Percentiles rank a stretch among this genome's conserved stretches.
Evolutionary conservation across 768 basidiomycete genomes (phyloP).

Genomic region (Tulasnella sp.): DNA sequence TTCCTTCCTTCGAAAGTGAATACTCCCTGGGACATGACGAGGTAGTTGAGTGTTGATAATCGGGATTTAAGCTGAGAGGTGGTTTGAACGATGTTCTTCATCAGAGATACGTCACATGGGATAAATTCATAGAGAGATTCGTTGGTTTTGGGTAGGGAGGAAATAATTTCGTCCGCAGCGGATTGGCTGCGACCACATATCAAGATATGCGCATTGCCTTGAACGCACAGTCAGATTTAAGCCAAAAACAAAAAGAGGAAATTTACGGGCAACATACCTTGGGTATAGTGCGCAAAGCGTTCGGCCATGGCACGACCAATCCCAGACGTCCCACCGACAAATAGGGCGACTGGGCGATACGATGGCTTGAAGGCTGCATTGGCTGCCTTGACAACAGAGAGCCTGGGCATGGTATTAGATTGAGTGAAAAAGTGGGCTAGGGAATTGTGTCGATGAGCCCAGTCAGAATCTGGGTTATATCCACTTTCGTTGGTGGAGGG

Average conservation of each 20-base stretch:
- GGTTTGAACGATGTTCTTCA: conserved; percentile 18
- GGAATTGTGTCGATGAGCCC: no score
- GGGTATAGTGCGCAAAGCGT: conserved; percentile 12
- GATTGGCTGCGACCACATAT: conserved; percentile 18
- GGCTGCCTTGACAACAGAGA: not conserved
- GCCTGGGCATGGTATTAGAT: conserved; percentile 10
- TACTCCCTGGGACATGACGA: not conserved
- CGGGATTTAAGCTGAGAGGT: not conserved
- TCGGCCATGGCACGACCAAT: conserved; percentile 12
- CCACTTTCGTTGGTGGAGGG: no score
- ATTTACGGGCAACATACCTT: no score
- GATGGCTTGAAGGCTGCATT: conserved; percentile 3
- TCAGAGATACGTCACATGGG: conserved; percentile 21
- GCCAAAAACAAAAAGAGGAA: no score
- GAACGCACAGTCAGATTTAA: no score
- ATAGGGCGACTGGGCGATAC: conserved; percentile 13
- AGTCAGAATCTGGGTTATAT: no score
- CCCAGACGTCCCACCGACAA: conserved; percentile 16
- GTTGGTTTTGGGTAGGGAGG: conserved; percentile 14
- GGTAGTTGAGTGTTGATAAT: not conserved
- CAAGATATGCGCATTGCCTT: conserved; percentile 17
- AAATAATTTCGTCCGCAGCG: conserved; percentile 18
- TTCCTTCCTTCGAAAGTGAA: conserved; percentile 13
- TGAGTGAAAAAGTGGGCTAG: no score
- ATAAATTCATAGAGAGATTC: conserved; percentile 24